phyloP scores from a whole-genome alignment of 768 basidiomycete genomes.

The Phlegmacium glaucopus region DNA sequence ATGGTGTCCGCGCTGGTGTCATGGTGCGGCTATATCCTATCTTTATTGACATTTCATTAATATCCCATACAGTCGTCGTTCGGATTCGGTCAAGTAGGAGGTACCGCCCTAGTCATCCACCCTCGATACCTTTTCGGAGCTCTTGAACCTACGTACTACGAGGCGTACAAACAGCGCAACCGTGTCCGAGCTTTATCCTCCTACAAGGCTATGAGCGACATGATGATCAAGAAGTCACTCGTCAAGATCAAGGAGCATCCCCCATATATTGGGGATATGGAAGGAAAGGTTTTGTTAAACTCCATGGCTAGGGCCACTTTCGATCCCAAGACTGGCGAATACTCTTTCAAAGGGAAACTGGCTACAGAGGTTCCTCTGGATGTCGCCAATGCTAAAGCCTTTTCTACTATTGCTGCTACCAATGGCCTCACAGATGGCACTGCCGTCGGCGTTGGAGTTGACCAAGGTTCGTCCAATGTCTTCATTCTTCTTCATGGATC shows the following conservation, averaged over 20 bases:
- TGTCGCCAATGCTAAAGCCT: conserved; percentile 61
- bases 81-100: conserved; percentile 99
- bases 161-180: conserved; percentile 71
- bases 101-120: conserved; percentile 82
- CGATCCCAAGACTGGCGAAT: conserved; percentile 84
- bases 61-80: conserved; percentile 71
- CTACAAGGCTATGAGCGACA: conserved; percentile 91
- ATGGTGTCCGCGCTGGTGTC: conserved; percentile 83
- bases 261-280: conserved; percentile 84
- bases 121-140: conserved; percentile 89
- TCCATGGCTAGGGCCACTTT: conserved; percentile 83
- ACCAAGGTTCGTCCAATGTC: conserved; percentile 59
- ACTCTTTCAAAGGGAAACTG: conserved; percentile 70
- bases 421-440: conserved; percentile 31
- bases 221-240: conserved; percentile 91
- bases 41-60: not conserved
- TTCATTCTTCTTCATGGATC: not conserved
- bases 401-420: conserved; percentile 50
- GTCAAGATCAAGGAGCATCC: conserved; percentile 95
- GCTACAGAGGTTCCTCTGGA: conserved; percentile 51
- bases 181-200: conserved; percentile 61
- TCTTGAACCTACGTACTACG: conserved; percentile 74
- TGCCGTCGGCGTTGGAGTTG: conserved; percentile 80
- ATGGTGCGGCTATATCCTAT: conserved; percentile 57
- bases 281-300: conserved; percentile 85